Evolutionary conservation across 192 early-diverging fungal species (phyloP).

Genomic region (Backusella macrospora): DNA sequence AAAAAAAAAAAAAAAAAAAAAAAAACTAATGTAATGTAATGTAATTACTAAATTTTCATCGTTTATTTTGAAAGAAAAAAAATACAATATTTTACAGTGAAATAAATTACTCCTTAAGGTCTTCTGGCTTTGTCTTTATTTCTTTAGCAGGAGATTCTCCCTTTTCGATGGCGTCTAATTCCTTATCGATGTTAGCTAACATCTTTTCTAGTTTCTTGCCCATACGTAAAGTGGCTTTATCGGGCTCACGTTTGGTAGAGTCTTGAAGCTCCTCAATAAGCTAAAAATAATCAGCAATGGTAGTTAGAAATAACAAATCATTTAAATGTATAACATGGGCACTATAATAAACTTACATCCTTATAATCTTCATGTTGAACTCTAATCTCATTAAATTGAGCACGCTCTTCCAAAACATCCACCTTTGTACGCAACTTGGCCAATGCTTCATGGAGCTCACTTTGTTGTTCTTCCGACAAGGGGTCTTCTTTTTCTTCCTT

Average conservation of each 20-base stretch:
- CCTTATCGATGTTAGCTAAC: conserved; percentile 73
- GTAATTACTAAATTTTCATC: background rate
- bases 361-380: conserved; percentile 66
- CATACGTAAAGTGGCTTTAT: conserved; percentile 61
- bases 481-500: conserved; percentile 26
- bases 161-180: conserved; percentile 51
- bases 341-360: conserved; percentile 45
- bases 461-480: conserved; percentile 59
- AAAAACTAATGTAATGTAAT: too few relatives aligned
- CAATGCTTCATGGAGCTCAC: conserved; percentile 61
- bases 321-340: background rate
- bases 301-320: background rate
- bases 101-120: conserved; percentile 14
- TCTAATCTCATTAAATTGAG: conserved; percentile 62
- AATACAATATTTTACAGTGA: conserved; percentile 11
- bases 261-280: conserved; percentile 59
- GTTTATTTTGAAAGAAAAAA: background rate
- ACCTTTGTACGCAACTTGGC: conserved; percentile 58
- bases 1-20: too few relatives aligned
- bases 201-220: conserved; percentile 78
- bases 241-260: conserved; percentile 51
- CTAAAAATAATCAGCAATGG: conserved; percentile 21
- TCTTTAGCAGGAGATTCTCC: conserved; percentile 23
- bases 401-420: conserved; percentile 63
- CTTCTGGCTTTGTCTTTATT: conserved; percentile 7